These are phyloP conservation scores for Talaromyces sp. DNA, from an alignment of 2,329 filamentous ascomycete genomes.

Conservation along the genomic window DNA sequence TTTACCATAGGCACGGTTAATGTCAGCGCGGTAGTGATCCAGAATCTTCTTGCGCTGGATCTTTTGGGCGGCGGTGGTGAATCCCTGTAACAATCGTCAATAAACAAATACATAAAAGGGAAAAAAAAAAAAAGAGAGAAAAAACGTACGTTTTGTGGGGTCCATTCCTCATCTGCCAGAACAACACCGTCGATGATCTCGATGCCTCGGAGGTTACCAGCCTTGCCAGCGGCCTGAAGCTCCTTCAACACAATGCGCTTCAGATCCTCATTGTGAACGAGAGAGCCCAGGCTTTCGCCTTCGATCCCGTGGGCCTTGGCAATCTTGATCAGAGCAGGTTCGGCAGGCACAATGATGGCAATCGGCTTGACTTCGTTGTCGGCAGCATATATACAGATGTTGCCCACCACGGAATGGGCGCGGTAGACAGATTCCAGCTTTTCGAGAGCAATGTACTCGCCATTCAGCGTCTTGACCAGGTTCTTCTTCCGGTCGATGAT, in stretches of 20 bases:
- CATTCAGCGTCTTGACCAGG: conserved; percentile 88
- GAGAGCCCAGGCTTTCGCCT: conserved; percentile 61
- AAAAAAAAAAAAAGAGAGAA: background rate
- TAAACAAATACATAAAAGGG: conserved; percentile 13
- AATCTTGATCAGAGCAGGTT: conserved; percentile 53
- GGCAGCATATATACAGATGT: conserved; percentile 84
- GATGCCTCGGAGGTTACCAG: conserved; percentile 34
- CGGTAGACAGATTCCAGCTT: conserved; percentile 92
- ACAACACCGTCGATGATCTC: conserved; percentile 43
- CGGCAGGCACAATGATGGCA: conserved; percentile 68
- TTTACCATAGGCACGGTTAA: conserved; percentile 53
- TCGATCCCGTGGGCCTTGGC: conserved; percentile 57
- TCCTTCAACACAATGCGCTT: conserved; percentile 38
- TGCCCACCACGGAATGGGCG: conserved; percentile 69
- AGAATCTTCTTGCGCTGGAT: conserved; percentile 66
- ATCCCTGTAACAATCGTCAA: conserved; percentile 45
- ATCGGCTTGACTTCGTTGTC: conserved; percentile 70
- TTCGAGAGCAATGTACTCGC: conserved; percentile 95
- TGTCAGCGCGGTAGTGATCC: conserved; percentile 57
- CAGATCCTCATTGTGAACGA: conserved; percentile 52
- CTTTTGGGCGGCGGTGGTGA: conserved; percentile 68
- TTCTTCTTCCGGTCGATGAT: conserved; percentile 99
- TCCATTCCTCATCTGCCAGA: conserved; percentile 44
- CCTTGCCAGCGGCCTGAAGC: conserved; percentile 32
- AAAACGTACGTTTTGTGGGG: conserved; percentile 36